Evolutionary conservation across 805 yeast species (phyloP).

Genomic region (Wickerhamiella azymoides): DNA sequence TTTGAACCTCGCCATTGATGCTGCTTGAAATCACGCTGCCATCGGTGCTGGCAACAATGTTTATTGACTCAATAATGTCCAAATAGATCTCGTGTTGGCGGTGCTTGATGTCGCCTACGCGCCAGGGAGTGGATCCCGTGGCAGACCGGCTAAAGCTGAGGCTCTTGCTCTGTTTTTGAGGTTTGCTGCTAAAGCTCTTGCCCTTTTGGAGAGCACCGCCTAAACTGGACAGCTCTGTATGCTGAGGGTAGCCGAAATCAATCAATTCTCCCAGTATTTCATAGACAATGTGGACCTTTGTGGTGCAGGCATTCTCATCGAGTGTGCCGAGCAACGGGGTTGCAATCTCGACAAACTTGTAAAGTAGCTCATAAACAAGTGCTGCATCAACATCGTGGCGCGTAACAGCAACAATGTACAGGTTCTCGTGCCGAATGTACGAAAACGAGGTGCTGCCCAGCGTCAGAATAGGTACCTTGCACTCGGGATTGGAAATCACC

Average conservation of each 20-base stretch:
- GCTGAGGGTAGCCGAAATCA: constrained; percentile 67
- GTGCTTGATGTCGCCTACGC: constrained; percentile 55
- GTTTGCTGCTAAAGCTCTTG: constrained; percentile 8
- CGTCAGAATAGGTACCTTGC: constrained; percentile 63
- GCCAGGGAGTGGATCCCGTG: constrained; percentile 47
- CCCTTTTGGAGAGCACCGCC: constrained; percentile 23
- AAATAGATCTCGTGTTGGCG: constrained; percentile 69
- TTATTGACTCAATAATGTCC: constrained; percentile 63
- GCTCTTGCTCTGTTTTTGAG: not conserved
- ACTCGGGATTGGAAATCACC: constrained; percentile 55
- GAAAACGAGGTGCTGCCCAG: constrained; percentile 86
- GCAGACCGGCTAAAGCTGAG: constrained; percentile 20
- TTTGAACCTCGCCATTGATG: constrained; percentile 60
- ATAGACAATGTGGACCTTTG: constrained; percentile 55
- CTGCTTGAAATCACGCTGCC: constrained; percentile 47
- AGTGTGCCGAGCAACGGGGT: constrained; percentile 30
- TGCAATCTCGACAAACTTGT: constrained; percentile 43
- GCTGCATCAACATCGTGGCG: constrained; percentile 81
- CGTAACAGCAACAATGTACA: constrained; percentile 83
- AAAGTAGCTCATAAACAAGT: constrained; percentile 62
- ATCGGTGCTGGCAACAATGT: constrained; percentile 49
- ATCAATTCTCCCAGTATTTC: constrained; percentile 65
- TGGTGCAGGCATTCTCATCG: constrained; percentile 40
- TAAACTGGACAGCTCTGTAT: constrained; percentile 38
- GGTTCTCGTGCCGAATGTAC: constrained; percentile 44